Percentiles rank a stretch among this genome's conserved stretches.
These are phyloP conservation scores for Ramaria sp. DNA, from an alignment of 768 basidiomycete species.

Conservation along the genomic window DNA sequence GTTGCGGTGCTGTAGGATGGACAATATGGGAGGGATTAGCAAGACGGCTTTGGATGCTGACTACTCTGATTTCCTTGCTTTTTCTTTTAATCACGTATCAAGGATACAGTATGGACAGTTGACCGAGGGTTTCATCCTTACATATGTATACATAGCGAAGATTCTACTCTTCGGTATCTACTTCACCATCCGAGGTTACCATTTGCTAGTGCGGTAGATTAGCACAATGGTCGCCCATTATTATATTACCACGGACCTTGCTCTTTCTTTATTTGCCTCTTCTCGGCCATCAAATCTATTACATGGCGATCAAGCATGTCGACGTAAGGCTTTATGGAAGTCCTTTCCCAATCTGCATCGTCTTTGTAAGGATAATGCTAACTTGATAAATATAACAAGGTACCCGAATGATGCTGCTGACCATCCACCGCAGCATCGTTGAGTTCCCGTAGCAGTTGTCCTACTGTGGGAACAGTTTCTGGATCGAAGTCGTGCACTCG, in stretches of 20 bases:
- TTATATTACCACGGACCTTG: conserved; percentile 19
- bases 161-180: not conserved
- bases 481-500: conserved; percentile 77
- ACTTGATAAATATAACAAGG: conserved; percentile 1
- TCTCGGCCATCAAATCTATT: conserved; percentile 42
- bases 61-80: not conserved
- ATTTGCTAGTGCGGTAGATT: not conserved
- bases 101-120: not conserved
- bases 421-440: conserved; percentile 32
- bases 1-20: conserved; percentile 7
- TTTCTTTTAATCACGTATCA: conserved; percentile 7
- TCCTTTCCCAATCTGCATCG: conserved; percentile 69
- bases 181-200: not conserved
- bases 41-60: conserved; percentile 4
- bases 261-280: conserved; percentile 36
- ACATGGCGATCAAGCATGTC: conserved; percentile 49
- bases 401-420: conserved; percentile 39
- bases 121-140: not conserved
- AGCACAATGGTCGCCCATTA: not conserved
- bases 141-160: not conserved
- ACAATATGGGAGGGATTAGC: conserved; percentile 8
- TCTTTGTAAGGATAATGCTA: not conserved
- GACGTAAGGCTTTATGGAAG: conserved; percentile 81
- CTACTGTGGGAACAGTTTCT: conserved; percentile 73
- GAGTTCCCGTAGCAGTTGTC: conserved; percentile 72